Evolutionary conservation across 306 rosid genomes (phyloP), one percentile per base, ranked within the genome.

Genomic region (Oemleria cerasiformis): DNA sequence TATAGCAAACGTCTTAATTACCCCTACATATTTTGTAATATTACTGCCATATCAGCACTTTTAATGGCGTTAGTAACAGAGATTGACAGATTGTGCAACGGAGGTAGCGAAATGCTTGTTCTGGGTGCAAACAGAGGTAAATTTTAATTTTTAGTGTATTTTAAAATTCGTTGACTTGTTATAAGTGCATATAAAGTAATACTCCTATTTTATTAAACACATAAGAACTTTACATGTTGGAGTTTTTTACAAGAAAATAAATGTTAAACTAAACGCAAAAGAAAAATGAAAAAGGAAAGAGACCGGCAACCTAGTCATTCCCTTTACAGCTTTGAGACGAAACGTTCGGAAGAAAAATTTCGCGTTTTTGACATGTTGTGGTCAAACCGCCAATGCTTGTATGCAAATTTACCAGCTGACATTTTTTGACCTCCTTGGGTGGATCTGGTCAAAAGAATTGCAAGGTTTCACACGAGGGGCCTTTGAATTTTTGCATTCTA

Each of bases 381-480:
- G 78, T 80, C 82, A 77, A 67, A 74, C 64, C 70, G 39, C 75
- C 21, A 55, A 48, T 71, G 75, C n/a, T 57, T 64, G 21, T 58
- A 38, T 25, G 50, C 19, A 9, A 49, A 15, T 76, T 43, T 45
- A 62, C 36, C 50, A 69, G 40, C 80, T 54, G 30, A 43, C 56
- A 30, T 69, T 51, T 69, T 42, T 70, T 75, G 21, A 71, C 81
- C 78, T 78, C 70, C 67, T 68, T 75, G 64, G 64, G 19, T 73
- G 84, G 90, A 88, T 90, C 92, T 81, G 85, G 77, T 82, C 86
- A 66, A 77, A 50, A 73, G 63, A 5, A 17, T 56, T 47, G 4
- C 36, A n/a, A 80, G 73, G 30, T 70, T 77, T 63, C 71, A 71
- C 77, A 45, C 14, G 47, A 54, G 40, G 63, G 55, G 62, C 73